phyloP scores from a whole-genome alignment of 169 alveolate genomes.

The Plasmodium adleri region DNA sequence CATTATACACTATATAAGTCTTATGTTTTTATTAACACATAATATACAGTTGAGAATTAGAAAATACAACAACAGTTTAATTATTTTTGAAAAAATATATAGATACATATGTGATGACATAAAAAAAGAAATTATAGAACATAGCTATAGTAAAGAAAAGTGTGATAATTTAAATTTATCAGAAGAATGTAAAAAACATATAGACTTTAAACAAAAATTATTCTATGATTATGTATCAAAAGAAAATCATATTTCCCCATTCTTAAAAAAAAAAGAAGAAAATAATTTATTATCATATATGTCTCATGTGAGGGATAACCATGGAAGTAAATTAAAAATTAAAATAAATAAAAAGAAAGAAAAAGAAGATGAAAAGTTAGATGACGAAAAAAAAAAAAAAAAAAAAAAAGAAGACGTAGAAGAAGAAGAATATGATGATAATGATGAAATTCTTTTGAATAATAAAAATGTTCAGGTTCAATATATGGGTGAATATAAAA shows the following conservation, averaged over 20 bases:
- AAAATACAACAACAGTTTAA: not conserved
- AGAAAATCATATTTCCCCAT: slow-evolving; percentile 19
- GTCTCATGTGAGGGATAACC: not conserved
- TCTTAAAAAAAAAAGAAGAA: not conserved
- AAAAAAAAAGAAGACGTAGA: not conserved
- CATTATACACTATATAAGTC: not conserved
- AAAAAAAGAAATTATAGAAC: slow-evolving; percentile 50
- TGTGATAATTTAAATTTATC: slow-evolving; percentile 42
- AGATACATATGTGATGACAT: slow-evolving; percentile 34
- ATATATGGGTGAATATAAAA: slow-evolving; percentile 59
- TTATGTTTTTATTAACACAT: slow-evolving; percentile 4
- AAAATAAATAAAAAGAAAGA: not conserved
- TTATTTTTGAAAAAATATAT: slow-evolving; percentile 9
- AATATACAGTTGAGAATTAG: slow-evolving; percentile 21
- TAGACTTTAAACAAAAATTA: slow-evolving; percentile 57
- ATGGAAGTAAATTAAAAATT: too few species aligned
- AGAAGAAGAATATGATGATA: not conserved
- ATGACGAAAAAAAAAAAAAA: not conserved
- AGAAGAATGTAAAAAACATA: slow-evolving; percentile 57
- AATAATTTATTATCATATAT: not conserved
- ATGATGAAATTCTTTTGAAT: not conserved
- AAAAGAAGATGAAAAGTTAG: not conserved
- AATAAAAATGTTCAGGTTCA: slow-evolving; percentile 1
- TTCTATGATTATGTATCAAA: slow-evolving; percentile 46
- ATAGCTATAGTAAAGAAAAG: slow-evolving; percentile 56